A percentile compares a stretch with the other conserved stretches of the same genome.
phyloP scores from a whole-genome alignment of 2,329 filamentous ascomycete species.

The Periconia macrospinosa region DNA sequence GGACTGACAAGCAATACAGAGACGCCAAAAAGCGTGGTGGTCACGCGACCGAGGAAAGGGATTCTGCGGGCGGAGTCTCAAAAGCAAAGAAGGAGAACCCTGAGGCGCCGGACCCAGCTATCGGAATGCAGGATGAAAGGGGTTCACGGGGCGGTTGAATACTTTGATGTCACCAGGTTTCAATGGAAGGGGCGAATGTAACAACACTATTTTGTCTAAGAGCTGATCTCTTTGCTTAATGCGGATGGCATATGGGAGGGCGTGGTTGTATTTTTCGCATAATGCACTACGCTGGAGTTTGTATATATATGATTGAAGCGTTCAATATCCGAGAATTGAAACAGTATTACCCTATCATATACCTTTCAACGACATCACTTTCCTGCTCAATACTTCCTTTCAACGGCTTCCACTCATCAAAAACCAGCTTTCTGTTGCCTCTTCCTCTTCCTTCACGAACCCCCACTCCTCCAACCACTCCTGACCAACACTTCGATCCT shows the following conservation, averaged over 20 bases:
- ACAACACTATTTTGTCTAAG: not conserved
- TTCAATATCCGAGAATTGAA: not conserved
- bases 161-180: not conserved
- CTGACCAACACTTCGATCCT: conserved; percentile 11
- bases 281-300: not conserved
- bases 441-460: not conserved
- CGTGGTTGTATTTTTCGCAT: not conserved
- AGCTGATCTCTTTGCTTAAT: too few species aligned
- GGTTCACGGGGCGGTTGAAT: conserved; percentile 46
- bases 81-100: conserved; percentile 53
- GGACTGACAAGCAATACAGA: conserved; percentile 8
- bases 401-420: too few species aligned
- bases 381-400: too few species aligned
- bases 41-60: conserved; percentile 42
- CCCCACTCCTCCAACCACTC: conserved; percentile 10
- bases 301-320: not conserved
- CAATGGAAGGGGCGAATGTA: not conserved
- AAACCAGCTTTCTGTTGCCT: not conserved
- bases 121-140: conserved; percentile 56
- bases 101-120: conserved; percentile 50
- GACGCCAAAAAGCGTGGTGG: conserved; percentile 39
- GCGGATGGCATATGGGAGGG: not conserved
- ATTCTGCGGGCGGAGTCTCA: conserved; percentile 38
- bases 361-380: too few species aligned
- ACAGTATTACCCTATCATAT: not conserved